A percentile compares a stretch with the other conserved stretches of the same genome.
Conservation (phyloP, 2,329 filamentous ascomycete species). For the Nannizziopsis arthrosporioides region DNA sequence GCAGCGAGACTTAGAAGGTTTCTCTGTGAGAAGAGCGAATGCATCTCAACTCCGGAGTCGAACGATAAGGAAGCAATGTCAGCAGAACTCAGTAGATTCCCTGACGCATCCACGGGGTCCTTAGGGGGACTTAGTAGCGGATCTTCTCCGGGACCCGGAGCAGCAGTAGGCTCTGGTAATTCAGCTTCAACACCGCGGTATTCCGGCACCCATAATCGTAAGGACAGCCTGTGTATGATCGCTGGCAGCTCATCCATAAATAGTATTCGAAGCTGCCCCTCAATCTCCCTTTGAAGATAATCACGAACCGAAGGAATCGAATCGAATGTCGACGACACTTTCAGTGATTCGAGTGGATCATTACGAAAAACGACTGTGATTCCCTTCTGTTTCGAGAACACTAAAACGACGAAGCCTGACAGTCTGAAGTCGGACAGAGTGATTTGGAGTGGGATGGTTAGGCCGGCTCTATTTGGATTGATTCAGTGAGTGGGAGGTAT, state of each 20-base stretch:
- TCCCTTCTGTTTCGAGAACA: conserved; percentile 95
- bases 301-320: conserved; percentile 97
- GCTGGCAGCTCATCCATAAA: conserved; percentile 98
- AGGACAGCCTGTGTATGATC: conserved; percentile 84
- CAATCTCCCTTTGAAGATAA: conserved; percentile 91
- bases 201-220: conserved; percentile 82
- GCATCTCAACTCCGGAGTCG: conserved; percentile 67
- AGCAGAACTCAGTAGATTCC: conserved; percentile 62
- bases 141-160: conserved; percentile 56
- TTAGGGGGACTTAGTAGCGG: conserved; percentile 70
- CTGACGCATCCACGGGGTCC: conserved; percentile 69
- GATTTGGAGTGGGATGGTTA: conserved; percentile 96
- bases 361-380: conserved; percentile 95
- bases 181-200: conserved; percentile 50
- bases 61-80: conserved; percentile 67
- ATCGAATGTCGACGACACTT: conserved; percentile 97
- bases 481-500: conserved; percentile 9
- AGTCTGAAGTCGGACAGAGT: conserved; percentile 91
- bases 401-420: conserved; percentile 91
- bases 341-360: conserved; percentile 92
- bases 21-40: conserved; percentile 90
- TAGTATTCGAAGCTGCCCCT: conserved; percentile 77
- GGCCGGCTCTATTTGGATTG: conserved; percentile 48
- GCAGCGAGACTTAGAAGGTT: conserved; percentile 74
- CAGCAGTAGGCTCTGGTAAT: conserved; percentile 21